Percentiles rank a stretch among this genome's conserved stretches.
These are phyloP conservation scores for Cytospora mali DNA, from an alignment of 2,329 filamentous ascomycete species.

Conservation along the genomic window DNA sequence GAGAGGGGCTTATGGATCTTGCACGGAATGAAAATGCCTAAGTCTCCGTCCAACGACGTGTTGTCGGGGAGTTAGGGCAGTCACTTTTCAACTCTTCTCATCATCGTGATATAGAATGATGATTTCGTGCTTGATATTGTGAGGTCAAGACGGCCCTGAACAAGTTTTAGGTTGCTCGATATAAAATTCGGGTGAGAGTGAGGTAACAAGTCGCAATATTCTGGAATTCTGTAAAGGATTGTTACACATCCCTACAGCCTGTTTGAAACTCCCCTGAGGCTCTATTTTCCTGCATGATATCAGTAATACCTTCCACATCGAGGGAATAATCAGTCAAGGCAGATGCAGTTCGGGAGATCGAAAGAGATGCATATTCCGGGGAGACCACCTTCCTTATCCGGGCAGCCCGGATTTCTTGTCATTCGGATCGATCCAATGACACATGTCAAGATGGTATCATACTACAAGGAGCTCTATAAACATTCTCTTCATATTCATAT, in stretches of 20 bases:
- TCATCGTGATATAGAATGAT: neutral
- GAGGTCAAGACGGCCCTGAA: too few relatives aligned
- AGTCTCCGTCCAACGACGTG: neutral
- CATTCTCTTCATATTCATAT: neutral
- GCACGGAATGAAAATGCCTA: neutral
- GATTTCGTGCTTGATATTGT: neutral
- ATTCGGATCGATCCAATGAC: neutral
- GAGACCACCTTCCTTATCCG: slow-evolving; percentile 13
- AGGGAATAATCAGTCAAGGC: neutral
- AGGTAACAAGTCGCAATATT: neutral
- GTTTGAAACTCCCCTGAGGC: slow-evolving; percentile 6
- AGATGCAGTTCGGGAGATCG: slow-evolving; percentile 14
- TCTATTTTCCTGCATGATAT: slow-evolving; percentile 12
- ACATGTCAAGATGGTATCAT: neutral
- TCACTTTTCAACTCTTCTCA: neutral
- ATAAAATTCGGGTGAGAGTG: too few relatives aligned
- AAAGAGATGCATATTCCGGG: neutral
- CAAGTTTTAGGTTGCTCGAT: too few relatives aligned
- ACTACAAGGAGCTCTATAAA: too few relatives aligned
- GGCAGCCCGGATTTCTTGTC: too few relatives aligned
- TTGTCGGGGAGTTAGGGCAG: neutral
- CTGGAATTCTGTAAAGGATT: neutral
- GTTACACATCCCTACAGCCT: neutral
- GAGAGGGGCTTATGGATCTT: neutral
- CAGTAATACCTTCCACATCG: slow-evolving; percentile 19